Percentiles rank a stretch among this genome's conserved stretches.
phyloP scores from a whole-genome alignment of 2,329 filamentous ascomycete genomes.

The Penicillium corylophilum region DNA sequence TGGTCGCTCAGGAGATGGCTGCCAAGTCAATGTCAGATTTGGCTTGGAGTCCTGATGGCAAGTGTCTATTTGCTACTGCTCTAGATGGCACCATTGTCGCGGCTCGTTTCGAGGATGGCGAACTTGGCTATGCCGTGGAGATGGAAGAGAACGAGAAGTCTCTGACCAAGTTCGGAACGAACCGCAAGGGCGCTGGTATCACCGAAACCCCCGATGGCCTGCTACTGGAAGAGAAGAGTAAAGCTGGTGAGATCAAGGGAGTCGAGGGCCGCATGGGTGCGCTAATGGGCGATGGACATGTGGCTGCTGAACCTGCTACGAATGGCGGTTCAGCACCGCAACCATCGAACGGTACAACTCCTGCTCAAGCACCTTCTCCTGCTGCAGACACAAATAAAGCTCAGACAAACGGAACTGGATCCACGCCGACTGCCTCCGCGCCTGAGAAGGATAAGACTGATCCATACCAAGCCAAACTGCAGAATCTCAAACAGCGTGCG shows the following conservation, averaged over 20 bases:
- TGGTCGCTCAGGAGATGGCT: constrained; percentile 84
- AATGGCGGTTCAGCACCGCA: constrained; percentile 46
- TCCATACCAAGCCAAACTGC: constrained; percentile 59
- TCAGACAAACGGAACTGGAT: constrained; percentile 36
- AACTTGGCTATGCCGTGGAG: constrained; percentile 84
- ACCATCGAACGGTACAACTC: constrained; percentile 47
- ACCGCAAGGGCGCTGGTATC: constrained; percentile 83
- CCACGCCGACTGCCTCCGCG: constrained; percentile 20
- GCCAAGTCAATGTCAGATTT: constrained; percentile 92
- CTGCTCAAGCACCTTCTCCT: constrained; percentile 34
- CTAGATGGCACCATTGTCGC: constrained; percentile 86
- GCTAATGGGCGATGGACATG: constrained; percentile 82
- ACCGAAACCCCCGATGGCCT: constrained; percentile 89
- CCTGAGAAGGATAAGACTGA: constrained; percentile 48
- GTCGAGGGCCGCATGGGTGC: constrained; percentile 96
- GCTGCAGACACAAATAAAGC: constrained; percentile 33
- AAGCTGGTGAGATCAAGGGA: constrained; percentile 82
- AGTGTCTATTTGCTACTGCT: constrained; percentile 79
- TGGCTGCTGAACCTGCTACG: constrained; percentile 52
- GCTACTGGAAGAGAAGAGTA: constrained; percentile 84
- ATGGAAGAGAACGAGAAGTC: constrained; percentile 89
- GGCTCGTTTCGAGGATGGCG: constrained; percentile 77
- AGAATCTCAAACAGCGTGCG: constrained; percentile 81
- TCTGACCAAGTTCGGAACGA: constrained; percentile 86
- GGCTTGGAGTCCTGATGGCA: constrained; percentile 89